These are phyloP conservation scores for Kodamaea jinghongensis DNA, from an alignment of 805 yeast species.

Conservation along the genomic window DNA sequence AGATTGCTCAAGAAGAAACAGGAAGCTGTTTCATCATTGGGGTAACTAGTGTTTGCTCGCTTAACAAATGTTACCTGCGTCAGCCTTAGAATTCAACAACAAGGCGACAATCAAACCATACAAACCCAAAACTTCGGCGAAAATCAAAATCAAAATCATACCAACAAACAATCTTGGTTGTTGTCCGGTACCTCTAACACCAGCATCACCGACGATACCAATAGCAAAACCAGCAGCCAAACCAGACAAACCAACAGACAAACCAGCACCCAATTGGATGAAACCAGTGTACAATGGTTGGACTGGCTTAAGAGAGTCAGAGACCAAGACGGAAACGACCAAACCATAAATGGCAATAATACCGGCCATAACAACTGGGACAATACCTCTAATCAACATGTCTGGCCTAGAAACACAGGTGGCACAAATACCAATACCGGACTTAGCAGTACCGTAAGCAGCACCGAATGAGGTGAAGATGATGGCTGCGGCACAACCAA, in stretches of 20 bases:
- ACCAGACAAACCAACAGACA: constrained; percentile 95
- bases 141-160: constrained; percentile 96
- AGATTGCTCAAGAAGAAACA: too few species aligned
- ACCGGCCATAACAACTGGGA: constrained; percentile 99
- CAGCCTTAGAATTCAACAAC: constrained; percentile 95
- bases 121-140: constrained; percentile 97
- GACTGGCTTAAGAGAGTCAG: constrained; percentile 82
- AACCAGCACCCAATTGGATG: constrained; percentile 97
- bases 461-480: constrained; percentile 99
- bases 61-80: constrained; percentile 84
- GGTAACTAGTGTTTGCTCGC: constrained; percentile 3
- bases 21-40: too few species aligned
- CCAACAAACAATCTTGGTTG: constrained; percentile 98
- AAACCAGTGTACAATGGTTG: constrained; percentile 96
- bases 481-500: constrained; percentile 99
- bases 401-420: constrained; percentile 98
- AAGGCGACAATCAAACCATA: constrained; percentile 98
- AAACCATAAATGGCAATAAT: constrained; percentile 97
- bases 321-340: constrained; percentile 92
- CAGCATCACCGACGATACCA: constrained; percentile 99
- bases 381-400: constrained; percentile 85
- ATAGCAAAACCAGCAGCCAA: constrained; percentile 98
- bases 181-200: constrained; percentile 97
- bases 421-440: constrained; percentile 99
- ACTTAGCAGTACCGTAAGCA: constrained; percentile 97